Conservation (phyloP, 441 rosid genomes). For the Eutrema salsugineum region DNA sequence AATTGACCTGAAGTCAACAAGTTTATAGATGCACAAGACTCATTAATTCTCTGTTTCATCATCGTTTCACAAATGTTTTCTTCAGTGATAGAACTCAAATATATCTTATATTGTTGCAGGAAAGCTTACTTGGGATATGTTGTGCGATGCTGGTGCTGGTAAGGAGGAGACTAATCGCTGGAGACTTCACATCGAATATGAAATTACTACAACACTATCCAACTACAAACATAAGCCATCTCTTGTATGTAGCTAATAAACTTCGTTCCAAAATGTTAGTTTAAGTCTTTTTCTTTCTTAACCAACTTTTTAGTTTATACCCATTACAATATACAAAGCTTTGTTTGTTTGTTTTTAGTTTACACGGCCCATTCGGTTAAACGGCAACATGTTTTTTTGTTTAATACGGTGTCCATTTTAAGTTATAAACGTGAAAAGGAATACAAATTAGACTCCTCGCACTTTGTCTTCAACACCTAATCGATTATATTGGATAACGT, state of each 20-base stretch:
- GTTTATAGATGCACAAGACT: neutral
- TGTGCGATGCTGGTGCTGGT: conserved; percentile 92
- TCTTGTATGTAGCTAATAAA: conserved; percentile 90
- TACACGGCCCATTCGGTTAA: neutral
- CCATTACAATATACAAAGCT: neutral
- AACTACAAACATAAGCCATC: conserved; percentile 83
- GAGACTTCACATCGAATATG: conserved; percentile 95
- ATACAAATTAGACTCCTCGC: too few species aligned
- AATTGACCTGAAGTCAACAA: neutral
- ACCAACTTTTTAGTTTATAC: neutral
- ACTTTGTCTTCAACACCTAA: too few species aligned
- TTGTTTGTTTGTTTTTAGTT: conserved; percentile 2
- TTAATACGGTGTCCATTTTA: neutral
- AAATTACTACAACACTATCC: conserved; percentile 92
- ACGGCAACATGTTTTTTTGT: neutral
- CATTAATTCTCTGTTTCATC: neutral
- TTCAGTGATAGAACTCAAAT: neutral
- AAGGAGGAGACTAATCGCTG: conserved; percentile 85
- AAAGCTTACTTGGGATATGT: conserved; percentile 82
- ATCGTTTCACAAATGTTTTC: neutral
- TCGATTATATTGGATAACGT: too few species aligned
- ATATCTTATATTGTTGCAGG: conserved; percentile 44
- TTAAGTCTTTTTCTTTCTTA: conserved; percentile 12
- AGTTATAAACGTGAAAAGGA: too few species aligned
- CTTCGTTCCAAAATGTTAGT: conserved; percentile 52